Base-by-base conservation (phyloP, 139 green algal genomes). In the Marvania coccoides region DNA sequence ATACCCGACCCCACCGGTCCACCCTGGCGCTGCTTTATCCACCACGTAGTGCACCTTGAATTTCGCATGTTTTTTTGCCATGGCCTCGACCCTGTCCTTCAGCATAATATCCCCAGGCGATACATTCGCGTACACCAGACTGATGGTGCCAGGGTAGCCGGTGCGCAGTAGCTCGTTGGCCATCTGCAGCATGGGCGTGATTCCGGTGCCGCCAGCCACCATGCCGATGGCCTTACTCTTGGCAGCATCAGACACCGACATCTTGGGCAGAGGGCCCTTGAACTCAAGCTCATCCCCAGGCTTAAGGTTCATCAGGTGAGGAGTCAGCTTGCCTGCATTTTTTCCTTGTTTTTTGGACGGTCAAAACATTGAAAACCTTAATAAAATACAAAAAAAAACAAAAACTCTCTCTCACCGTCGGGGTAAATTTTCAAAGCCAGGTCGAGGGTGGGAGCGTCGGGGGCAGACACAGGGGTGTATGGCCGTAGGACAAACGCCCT, bases 131-230 rank as follows among this genome's bases (percentile, higher is more conserved):
- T 84, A 92, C 6, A 92, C 59, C 37, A 88, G 57, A 10, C 78
- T 89, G 56, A 87, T 80, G 73, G 88, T 76, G 6, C 63, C 51
- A 2, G 81, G 45, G 45, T 47, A 38, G 12, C 38, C 74, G 60
- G 88, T 84, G 24, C 37, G 28, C 35, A 94, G 73, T 36, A 85
- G 70, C 39, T 80, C 71, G 13, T 84, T 71, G 14, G 81, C 81
- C 4, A 92, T 77, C 73, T 92, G 81, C 34, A 88, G 61, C 78
- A 86, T 87, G 47, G 79, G 85, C 2, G 85, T 88, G 35, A 91
- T 74, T 10, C 85, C 85, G 10, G 77, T 88, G 14, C 85, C 85
- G 33, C 86, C 86, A 9, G 80, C 39, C 47, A 93, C 70, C 84
- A 91, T 87, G 47, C 89, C 89, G 55, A 96, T 82, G 1, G 70